A percentile compares a stretch with the other conserved stretches of the same genome.
phyloP scores from a whole-genome alignment of 495 filamentous ascomycete genomes.

The Aeminium ludgeri region DNA sequence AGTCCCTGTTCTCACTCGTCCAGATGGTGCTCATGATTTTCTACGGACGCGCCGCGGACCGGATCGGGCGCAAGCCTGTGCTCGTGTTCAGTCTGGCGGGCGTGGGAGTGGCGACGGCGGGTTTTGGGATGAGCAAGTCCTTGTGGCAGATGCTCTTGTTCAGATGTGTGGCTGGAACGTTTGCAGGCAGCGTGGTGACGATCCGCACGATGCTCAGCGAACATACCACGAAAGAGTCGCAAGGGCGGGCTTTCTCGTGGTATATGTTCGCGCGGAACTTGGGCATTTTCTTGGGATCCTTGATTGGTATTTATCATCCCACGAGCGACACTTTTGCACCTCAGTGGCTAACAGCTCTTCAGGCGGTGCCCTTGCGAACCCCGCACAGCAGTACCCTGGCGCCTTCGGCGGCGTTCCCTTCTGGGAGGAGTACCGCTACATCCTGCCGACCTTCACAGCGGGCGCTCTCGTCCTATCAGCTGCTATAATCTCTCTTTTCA shows the following conservation, averaged over 20 bases:
- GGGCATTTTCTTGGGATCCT: slow-evolving; percentile 50
- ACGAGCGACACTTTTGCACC: not conserved
- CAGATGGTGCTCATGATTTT: slow-evolving; percentile 43
- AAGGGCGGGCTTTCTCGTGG: slow-evolving; percentile 53
- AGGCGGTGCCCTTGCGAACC: slow-evolving; percentile 44
- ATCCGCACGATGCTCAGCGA: slow-evolving; percentile 57
- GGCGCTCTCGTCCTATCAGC: slow-evolving; percentile 34
- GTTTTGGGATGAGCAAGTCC: slow-evolving; percentile 44
- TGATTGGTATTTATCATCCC: slow-evolving; percentile 29
- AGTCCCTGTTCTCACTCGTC: slow-evolving; percentile 52
- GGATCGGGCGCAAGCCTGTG: slow-evolving; percentile 49
- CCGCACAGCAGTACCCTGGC: slow-evolving; percentile 37
- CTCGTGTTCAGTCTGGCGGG: slow-evolving; percentile 45
- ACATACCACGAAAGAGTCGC: slow-evolving; percentile 45
- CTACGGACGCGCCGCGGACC: slow-evolving; percentile 51
- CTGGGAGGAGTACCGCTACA: slow-evolving; percentile 47
- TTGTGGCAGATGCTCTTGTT: slow-evolving; percentile 52
- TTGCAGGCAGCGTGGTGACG: slow-evolving; percentile 48
- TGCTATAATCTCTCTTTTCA: slow-evolving; percentile 31
- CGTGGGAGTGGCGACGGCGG: slow-evolving; percentile 35
- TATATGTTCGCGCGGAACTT: slow-evolving; percentile 53
- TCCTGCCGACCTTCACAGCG: slow-evolving; percentile 39
- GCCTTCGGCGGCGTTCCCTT: slow-evolving; percentile 38
- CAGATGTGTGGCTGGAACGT: slow-evolving; percentile 47
- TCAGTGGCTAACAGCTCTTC: not conserved